Percentiles rank a stretch among this genome's conserved stretches.
These are phyloP conservation scores for Macadamia integrifolia DNA, from an alignment of 164 flowering plant species.

Conservation along the genomic window DNA sequence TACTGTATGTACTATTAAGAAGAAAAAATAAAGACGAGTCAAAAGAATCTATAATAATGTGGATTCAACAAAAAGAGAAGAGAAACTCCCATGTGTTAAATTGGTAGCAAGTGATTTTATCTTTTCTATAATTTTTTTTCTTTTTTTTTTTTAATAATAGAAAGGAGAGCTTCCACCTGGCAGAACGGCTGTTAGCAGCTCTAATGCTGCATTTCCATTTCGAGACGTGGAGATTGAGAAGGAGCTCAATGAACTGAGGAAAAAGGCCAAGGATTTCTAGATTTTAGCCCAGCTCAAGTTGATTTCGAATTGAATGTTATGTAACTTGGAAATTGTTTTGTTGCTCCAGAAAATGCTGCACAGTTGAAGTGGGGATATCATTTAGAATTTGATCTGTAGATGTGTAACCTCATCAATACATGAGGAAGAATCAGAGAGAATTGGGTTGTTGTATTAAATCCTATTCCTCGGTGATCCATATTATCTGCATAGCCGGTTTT, in stretches of 20 bases:
- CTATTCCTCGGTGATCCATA: too few species aligned
- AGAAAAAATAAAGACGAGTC: too few species aligned
- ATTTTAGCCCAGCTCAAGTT: not conserved
- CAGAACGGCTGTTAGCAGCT: constrained; percentile 44
- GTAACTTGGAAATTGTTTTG: too few species aligned
- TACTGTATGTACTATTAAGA: too few species aligned
- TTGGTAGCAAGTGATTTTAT: not conserved
- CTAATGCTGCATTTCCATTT: constrained; percentile 39
- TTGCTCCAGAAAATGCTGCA: too few species aligned
- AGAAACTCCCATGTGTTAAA: not conserved
- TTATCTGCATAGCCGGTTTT: too few species aligned
- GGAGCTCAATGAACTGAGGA: constrained; percentile 81
- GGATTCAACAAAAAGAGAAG: not conserved
- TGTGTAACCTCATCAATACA: too few species aligned
- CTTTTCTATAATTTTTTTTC: constrained; percentile 1
- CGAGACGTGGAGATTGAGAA: constrained; percentile 75
- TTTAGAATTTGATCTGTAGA: too few species aligned
- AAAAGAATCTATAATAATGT: not conserved
- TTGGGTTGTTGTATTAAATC: too few species aligned
- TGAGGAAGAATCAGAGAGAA: too few species aligned
- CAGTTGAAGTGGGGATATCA: too few species aligned
- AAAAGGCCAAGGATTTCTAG: constrained; percentile 59
- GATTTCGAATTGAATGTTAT: too few species aligned
- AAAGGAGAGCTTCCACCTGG: constrained; percentile 95
- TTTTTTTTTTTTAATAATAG: constrained; percentile 22